Evolutionary conservation across 164 flowering plant species (phyloP).

Genomic region (Umbellularia californica): DNA sequence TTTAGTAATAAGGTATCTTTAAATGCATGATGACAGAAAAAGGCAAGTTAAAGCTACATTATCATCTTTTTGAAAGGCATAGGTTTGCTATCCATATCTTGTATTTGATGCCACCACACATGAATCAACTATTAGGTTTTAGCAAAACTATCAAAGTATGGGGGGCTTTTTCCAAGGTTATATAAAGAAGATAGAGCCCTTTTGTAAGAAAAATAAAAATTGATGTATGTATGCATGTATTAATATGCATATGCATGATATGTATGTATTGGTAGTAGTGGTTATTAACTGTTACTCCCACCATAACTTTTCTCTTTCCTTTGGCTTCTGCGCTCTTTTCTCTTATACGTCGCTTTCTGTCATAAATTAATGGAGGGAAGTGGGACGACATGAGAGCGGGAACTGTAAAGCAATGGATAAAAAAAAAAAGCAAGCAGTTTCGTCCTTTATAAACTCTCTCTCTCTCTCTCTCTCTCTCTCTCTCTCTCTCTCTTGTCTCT

Average conservation of each 20-base stretch:
- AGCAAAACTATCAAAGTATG: too few relatives aligned
- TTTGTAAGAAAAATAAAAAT: too few relatives aligned
- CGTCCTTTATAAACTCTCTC: not conserved
- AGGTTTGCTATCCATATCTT: too few relatives aligned
- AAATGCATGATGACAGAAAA: too few relatives aligned
- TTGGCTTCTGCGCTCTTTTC: not conserved
- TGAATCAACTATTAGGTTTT: too few relatives aligned
- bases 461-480: conserved; percentile 4
- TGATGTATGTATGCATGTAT: too few relatives aligned
- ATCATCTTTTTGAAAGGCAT: too few relatives aligned
- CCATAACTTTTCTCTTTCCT: conserved; percentile 4
- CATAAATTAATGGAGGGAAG: conserved; percentile 22
- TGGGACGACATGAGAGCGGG: conserved; percentile 26
- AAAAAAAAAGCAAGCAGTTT: conserved; percentile 1
- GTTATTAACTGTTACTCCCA: not conserved
- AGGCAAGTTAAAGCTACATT: too few relatives aligned
- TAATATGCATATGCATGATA: not conserved
- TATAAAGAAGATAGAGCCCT: too few relatives aligned
- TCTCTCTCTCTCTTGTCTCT: not conserved
- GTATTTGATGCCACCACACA: too few relatives aligned
- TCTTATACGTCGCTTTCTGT: conserved; percentile 51
- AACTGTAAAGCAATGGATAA: conserved; percentile 11
- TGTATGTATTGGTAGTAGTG: not conserved
- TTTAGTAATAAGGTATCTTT: too few relatives aligned
- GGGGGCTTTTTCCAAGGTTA: too few relatives aligned